Evolutionary conservation across 2,329 filamentous ascomycete species (phyloP).

Genomic region (Aspergillus amoenus): DNA sequence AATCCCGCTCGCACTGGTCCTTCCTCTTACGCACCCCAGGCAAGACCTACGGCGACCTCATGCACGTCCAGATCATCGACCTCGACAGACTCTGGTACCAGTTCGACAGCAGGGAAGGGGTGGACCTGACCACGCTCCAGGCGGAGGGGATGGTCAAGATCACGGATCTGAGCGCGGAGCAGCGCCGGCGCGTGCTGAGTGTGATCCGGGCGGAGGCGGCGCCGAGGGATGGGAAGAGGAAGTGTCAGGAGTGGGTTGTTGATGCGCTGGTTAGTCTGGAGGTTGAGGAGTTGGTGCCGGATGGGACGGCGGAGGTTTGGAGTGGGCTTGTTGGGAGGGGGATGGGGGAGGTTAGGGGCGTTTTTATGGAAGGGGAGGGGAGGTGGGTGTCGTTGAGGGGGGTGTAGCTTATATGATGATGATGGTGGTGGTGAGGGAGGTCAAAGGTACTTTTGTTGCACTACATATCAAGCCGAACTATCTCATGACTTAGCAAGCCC

Average conservation of each 20-base stretch:
- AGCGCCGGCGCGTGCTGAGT: slow-evolving; percentile 19
- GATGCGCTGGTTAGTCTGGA: slow-evolving; percentile 24
- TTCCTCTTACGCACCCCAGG: slow-evolving; percentile 23
- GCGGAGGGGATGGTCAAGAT: slow-evolving; percentile 24
- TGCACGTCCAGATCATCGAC: slow-evolving; percentile 26
- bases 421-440: background rate
- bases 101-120: slow-evolving; percentile 22
- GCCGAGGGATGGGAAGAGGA: slow-evolving; percentile 20
- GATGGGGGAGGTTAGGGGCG: slow-evolving; percentile 6
- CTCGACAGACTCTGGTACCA: slow-evolving; percentile 23
- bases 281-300: slow-evolving; percentile 25
- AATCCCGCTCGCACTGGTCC: slow-evolving; percentile 26
- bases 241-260: slow-evolving; percentile 29
- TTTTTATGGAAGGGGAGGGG: background rate
- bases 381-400: background rate
- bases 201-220: slow-evolving; percentile 20
- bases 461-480: too few species aligned
- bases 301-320: slow-evolving; percentile 26
- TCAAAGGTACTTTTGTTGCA: too few species aligned
- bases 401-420: too few species aligned
- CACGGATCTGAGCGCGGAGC: slow-evolving; percentile 15
- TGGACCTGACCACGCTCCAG: slow-evolving; percentile 20
- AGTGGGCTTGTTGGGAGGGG: slow-evolving; percentile 21
- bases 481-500: too few species aligned
- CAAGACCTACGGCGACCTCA: slow-evolving; percentile 23